phyloP scores from a whole-genome alignment of 306 rosid genomes.

The Ammopiptanthus mongolicus region DNA sequence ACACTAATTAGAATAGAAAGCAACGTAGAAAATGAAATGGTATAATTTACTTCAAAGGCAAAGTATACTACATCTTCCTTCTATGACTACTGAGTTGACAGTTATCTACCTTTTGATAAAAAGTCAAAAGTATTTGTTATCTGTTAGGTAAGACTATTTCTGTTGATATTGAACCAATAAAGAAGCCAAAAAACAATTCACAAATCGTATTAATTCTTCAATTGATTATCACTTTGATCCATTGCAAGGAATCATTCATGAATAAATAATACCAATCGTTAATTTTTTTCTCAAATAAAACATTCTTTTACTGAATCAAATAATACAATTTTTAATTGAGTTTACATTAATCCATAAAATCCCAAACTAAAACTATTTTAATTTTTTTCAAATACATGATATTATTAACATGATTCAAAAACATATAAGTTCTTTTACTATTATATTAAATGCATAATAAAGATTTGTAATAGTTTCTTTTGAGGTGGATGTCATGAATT shows the following conservation, averaged over 20 bases:
- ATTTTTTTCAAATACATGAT: neutral
- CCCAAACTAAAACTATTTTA: neutral
- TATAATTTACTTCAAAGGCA: constrained; percentile 6
- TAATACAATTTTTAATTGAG: neutral
- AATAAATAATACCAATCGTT: neutral
- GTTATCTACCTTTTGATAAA: constrained; percentile 2
- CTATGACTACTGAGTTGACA: neutral
- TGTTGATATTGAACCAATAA: constrained; percentile 6
- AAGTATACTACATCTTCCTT: neutral
- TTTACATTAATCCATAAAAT: neutral
- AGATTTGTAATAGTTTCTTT: no score
- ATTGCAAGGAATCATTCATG: neutral
- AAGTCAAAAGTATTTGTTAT: constrained; percentile 41
- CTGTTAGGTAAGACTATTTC: constrained; percentile 33
- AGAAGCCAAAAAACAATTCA: neutral
- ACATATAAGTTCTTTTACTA: neutral
- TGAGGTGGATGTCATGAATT: no score
- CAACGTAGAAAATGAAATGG: neutral
- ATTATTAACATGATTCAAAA: neutral
- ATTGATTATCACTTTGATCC: neutral
- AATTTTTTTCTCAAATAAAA: neutral
- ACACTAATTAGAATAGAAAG: constrained; percentile 7
- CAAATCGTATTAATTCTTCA: neutral
- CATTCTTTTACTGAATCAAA: neutral
- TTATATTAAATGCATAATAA: neutral